These are phyloP conservation scores for Spongiforma sp. DNA, from an alignment of 1,284 basidiomycete genomes.

Conservation along the genomic window DNA sequence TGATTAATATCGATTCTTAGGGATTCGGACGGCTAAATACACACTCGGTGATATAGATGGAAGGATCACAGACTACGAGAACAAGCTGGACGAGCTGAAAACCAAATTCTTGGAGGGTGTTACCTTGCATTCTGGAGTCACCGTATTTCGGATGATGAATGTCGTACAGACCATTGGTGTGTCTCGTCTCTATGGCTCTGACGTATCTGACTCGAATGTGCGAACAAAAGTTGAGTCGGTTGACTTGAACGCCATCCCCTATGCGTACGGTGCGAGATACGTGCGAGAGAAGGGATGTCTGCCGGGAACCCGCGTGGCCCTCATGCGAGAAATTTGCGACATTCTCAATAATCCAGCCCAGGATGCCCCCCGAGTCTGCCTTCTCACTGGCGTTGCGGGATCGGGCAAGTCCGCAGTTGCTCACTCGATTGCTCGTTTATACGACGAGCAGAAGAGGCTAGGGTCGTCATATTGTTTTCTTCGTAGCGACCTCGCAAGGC, in stretches of 20 bases:
- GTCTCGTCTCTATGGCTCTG: not conserved
- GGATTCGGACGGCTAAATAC: slow-evolving; percentile 11
- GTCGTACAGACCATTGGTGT: not conserved
- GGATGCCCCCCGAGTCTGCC: not conserved
- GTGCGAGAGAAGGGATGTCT: slow-evolving; percentile 2
- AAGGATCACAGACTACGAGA: slow-evolving; percentile 5
- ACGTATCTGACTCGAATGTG: too few species aligned
- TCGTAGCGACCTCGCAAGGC: not conserved
- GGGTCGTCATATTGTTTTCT: slow-evolving; percentile 6
- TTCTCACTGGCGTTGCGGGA: slow-evolving; percentile 1
- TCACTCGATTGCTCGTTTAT: slow-evolving; percentile 3
- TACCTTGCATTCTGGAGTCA: not conserved
- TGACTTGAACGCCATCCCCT: slow-evolving; percentile 1
- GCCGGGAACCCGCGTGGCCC: not conserved
- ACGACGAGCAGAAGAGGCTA: slow-evolving; percentile 3
- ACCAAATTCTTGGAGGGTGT: slow-evolving; percentile 1
- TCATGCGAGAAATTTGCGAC: not conserved
- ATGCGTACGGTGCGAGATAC: not conserved
- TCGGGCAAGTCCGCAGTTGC: slow-evolving; percentile 3
- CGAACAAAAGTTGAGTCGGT: not conserved
- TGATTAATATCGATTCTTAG: not conserved
- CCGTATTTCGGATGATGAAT: slow-evolving; percentile 7
- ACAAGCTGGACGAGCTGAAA: slow-evolving; percentile 3
- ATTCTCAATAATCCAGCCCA: not conserved
- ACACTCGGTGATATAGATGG: not conserved